These are phyloP conservation scores for Metschnikowia peoriensis DNA, from an alignment of 805 yeast species.

Conservation along the genomic window DNA sequence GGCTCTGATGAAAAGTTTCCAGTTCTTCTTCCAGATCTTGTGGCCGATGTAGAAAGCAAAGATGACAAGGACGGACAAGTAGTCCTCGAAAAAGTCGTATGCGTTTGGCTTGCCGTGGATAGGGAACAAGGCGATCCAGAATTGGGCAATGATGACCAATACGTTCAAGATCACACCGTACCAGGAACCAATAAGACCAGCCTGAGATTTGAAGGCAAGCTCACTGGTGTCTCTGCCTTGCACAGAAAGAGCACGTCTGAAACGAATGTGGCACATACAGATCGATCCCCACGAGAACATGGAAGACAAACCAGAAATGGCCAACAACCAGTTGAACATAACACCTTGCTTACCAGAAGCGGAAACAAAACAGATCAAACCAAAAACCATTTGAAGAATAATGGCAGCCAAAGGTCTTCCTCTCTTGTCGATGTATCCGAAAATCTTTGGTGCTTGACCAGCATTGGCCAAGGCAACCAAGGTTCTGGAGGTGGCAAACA, in stretches of 20 bases:
- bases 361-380: constrained; percentile 63
- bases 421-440: constrained; percentile 39
- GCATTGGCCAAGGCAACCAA: constrained; percentile 66
- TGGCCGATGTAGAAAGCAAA: constrained; percentile 55
- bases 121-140: constrained; percentile 66
- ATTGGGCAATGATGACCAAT: constrained; percentile 55
- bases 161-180: constrained; percentile 49
- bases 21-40: constrained; percentile 48
- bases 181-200: constrained; percentile 53
- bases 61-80: constrained; percentile 63
- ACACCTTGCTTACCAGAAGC: constrained; percentile 23
- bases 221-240: constrained; percentile 35
- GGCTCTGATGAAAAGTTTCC: constrained; percentile 30
- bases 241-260: constrained; percentile 22
- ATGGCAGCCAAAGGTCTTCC: constrained; percentile 44
- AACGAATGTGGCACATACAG: constrained; percentile 25
- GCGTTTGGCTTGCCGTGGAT: constrained; percentile 34
- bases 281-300: constrained; percentile 29
- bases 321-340: constrained; percentile 26
- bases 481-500: constrained; percentile 69
- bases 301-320: constrained; percentile 25
- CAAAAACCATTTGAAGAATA: constrained; percentile 39
- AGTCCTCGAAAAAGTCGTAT: constrained; percentile 55
- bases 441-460: constrained; percentile 60
- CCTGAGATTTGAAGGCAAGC: constrained; percentile 51